Percentiles rank a stretch among this genome's conserved stretches.
Conservation (phyloP, 1,284 basidiomycete genomes). For the Phaffia rhodozyma region DNA sequence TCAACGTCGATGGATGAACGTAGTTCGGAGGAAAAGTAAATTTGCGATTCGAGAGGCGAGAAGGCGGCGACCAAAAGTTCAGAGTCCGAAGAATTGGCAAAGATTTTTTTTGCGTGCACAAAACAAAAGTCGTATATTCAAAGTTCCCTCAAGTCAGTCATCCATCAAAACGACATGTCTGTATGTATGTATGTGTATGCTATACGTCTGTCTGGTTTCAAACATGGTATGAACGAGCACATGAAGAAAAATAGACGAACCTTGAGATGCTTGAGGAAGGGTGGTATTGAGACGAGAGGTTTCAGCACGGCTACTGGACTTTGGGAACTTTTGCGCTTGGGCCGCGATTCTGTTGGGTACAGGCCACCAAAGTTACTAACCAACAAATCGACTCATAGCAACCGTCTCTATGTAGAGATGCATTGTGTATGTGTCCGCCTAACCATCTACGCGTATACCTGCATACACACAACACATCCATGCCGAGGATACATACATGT, state of each 20-base stretch:
- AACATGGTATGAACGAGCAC: too few species aligned
- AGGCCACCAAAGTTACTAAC: background rate
- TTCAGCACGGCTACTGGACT: background rate
- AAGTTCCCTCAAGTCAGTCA: background rate
- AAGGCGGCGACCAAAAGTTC: background rate
- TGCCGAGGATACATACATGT: background rate
- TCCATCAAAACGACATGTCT: too few species aligned
- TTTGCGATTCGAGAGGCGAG: background rate
- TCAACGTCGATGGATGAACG: background rate
- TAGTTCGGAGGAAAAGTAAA: background rate
- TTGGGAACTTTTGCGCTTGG: background rate
- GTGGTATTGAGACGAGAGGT: constrained; percentile 1
- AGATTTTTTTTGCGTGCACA: background rate
- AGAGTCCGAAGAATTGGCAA: background rate
- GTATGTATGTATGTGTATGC: too few species aligned
- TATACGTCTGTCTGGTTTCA: too few species aligned
- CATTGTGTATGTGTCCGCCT: too few species aligned
- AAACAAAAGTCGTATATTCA: background rate
- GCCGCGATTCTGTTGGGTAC: too few species aligned
- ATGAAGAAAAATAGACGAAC: too few species aligned
- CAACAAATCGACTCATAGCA: background rate
- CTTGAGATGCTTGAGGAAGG: background rate
- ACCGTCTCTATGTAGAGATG: background rate
- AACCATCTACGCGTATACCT: background rate
- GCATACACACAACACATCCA: background rate